Conservation (phyloP, 2,329 filamentous ascomycete genomes). For the Fusarium caatingaense region DNA sequence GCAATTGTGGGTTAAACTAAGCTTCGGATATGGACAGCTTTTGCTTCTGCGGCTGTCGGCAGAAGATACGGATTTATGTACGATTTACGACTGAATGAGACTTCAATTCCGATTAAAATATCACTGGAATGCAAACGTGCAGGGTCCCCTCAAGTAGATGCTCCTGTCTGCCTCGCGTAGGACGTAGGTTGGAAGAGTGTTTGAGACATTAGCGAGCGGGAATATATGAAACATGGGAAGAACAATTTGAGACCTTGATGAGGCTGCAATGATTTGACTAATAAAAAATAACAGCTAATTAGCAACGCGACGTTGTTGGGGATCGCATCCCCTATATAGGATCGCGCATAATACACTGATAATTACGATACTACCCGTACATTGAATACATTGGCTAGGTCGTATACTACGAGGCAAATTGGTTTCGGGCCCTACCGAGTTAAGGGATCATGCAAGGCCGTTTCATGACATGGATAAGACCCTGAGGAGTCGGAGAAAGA, state of each 20-base stretch:
- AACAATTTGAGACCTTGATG: slow-evolving; percentile 14
- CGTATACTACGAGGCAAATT: slow-evolving; percentile 2
- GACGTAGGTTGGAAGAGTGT: slow-evolving; percentile 8
- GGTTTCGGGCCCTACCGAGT: slow-evolving; percentile 25
- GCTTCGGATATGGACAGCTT: not conserved
- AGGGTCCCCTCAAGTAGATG: slow-evolving; percentile 1
- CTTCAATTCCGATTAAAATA: not conserved
- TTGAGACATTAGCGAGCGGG: slow-evolving; percentile 23
- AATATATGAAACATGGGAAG: slow-evolving; percentile 20
- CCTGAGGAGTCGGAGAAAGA: not conserved
- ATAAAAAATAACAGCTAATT: slow-evolving; percentile 7
- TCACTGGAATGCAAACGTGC: slow-evolving; percentile 9
- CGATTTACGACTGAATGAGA: slow-evolving; percentile 32
- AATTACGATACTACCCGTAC: slow-evolving; percentile 9
- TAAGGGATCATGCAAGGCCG: slow-evolving; percentile 26
- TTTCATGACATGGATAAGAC: slow-evolving; percentile 30
- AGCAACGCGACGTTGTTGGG: not conserved
- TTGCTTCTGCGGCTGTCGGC: not conserved
- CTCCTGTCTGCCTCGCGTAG: slow-evolving; percentile 6
- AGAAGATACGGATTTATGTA: slow-evolving; percentile 16
- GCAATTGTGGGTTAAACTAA: slow-evolving; percentile 11
- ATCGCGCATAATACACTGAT: slow-evolving; percentile 9
- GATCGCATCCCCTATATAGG: not conserved
- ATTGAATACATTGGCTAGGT: not conserved
- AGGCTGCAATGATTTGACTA: slow-evolving; percentile 11